Evolutionary conservation across 2,329 filamentous ascomycete genomes (phyloP).

Genomic region (Chaetomiaceae sp.): DNA sequence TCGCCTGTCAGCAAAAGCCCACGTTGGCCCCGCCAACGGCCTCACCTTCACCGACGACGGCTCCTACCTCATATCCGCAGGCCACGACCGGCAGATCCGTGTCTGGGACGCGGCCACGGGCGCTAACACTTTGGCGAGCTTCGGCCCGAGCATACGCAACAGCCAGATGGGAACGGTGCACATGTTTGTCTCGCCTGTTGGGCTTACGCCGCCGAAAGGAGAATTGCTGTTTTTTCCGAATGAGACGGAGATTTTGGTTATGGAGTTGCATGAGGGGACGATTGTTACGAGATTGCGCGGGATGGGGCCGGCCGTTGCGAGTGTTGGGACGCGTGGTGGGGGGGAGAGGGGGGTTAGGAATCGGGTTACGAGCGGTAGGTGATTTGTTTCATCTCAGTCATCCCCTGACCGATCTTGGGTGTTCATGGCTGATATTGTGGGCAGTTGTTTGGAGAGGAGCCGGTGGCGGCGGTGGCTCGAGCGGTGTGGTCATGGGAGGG

Average conservation of each 20-base stretch:
- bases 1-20: conserved; percentile 58
- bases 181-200: conserved; percentile 60
- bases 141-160: conserved; percentile 79
- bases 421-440: background rate
- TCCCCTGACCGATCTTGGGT: no score
- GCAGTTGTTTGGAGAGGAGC: conserved; percentile 64
- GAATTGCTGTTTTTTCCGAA: conserved; percentile 80
- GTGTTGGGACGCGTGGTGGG: conserved; percentile 41
- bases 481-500: conserved; percentile 58
- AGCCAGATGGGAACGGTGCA: conserved; percentile 56
- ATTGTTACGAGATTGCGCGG: conserved; percentile 67
- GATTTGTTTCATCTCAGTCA: background rate
- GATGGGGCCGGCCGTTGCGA: conserved; percentile 50
- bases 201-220: conserved; percentile 50
- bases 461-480: conserved; percentile 54
- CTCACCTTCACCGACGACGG: conserved; percentile 81
- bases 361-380: conserved; percentile 56
- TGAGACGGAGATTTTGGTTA: conserved; percentile 70
- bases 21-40: conserved; percentile 78
- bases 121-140: conserved; percentile 82
- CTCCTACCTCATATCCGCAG: conserved; percentile 69
- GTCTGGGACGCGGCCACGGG: conserved; percentile 82
- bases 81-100: conserved; percentile 77
- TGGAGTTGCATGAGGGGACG: conserved; percentile 73
- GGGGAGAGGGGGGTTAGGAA: conserved; percentile 57